Base-by-base conservation (phyloP, 352 stramenopile species). In the Phytophthora cryptogea region DNA sequence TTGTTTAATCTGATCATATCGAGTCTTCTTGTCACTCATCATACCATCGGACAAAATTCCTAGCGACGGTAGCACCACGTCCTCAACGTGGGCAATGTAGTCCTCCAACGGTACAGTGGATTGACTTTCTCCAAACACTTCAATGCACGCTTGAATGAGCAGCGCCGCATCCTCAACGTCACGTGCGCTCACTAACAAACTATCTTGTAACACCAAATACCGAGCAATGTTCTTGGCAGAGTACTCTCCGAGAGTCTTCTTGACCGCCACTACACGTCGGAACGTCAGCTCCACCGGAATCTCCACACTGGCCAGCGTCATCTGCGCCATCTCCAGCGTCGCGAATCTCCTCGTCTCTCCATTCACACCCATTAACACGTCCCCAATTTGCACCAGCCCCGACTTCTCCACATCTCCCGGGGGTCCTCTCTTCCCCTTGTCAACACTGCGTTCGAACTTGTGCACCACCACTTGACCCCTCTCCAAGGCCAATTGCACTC, bases 351-450 rank as follows among this genome's bases (percentile, higher is more conserved):
- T 70, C 49, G 58, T 75, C 13, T 86, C 65, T 28, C 76, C 70
- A 54, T 89, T 86, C 4, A 92, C 76, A 5, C 63, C 74, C n/a
- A 88, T 67, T 8, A 92, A 56, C n/a, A 86, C 59, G 45, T 92
- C 83, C 1, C 80, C 78, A 14, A 66, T 37, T 2, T 80, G 70
- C 9, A 90, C 72, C 2, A 77, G 54, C 0, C 70, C 68, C 4
- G 70, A 74, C 26, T 43, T 56, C 59, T 89, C 80, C 9, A 88
- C 40, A 20, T 66, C 62, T 16, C 75, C 77, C 7, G 64, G 55
- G 0, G 39, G 57, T 40, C 55, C 63, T 58, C 45, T 54, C 39
- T 66, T 70, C 20, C 56, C 62, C 14, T 63, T 53, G 50, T 62
- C 56, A 31, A 54, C 49, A 13, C 64, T 71, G 3, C 58, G 67